Percentiles rank a stretch among this genome's conserved stretches.
These are phyloP conservation scores for Coprinopsis strossmayeri DNA, from an alignment of 768 basidiomycete species.

Conservation along the genomic window DNA sequence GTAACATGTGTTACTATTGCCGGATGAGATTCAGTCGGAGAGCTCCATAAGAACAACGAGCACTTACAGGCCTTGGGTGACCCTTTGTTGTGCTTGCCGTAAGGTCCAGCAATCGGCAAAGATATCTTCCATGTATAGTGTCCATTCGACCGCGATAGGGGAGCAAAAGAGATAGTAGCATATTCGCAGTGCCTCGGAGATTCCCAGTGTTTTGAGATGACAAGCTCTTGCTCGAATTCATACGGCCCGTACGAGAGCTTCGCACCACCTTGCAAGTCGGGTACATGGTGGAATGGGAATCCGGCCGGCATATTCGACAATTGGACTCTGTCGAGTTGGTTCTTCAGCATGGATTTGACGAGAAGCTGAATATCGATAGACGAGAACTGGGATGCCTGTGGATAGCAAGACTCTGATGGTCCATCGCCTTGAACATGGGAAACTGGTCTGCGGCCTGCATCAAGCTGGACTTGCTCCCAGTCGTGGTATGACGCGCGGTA, in stretches of 20 bases:
- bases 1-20: slow-evolving; percentile 13
- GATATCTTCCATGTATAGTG: slow-evolving; percentile 27
- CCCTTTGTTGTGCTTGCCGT: slow-evolving; percentile 16
- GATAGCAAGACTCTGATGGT: neutral
- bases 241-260: slow-evolving; percentile 26
- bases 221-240: slow-evolving; percentile 27
- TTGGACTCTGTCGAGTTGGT: slow-evolving; percentile 23
- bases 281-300: slow-evolving; percentile 29
- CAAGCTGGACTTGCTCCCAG: neutral
- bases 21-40: too few species aligned
- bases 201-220: slow-evolving; percentile 13
- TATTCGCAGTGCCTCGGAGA: slow-evolving; percentile 13
- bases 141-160: slow-evolving; percentile 11
- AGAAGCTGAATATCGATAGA: neutral
- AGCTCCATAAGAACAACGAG: neutral
- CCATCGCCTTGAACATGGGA: neutral
- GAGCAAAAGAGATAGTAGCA: slow-evolving; percentile 21
- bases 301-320: slow-evolving; percentile 26
- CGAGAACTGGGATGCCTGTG: neutral
- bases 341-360: slow-evolving; percentile 6
- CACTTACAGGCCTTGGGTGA: slow-evolving; percentile 19
- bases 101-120: slow-evolving; percentile 16
- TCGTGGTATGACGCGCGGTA: neutral
- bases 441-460: neutral
- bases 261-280: slow-evolving; percentile 16